A percentile compares a stretch with the other conserved stretches of the same genome.
These are phyloP conservation scores for Talaromyces amestolkiae DNA, from an alignment of 2,329 filamentous ascomycete genomes.

Conservation along the genomic window DNA sequence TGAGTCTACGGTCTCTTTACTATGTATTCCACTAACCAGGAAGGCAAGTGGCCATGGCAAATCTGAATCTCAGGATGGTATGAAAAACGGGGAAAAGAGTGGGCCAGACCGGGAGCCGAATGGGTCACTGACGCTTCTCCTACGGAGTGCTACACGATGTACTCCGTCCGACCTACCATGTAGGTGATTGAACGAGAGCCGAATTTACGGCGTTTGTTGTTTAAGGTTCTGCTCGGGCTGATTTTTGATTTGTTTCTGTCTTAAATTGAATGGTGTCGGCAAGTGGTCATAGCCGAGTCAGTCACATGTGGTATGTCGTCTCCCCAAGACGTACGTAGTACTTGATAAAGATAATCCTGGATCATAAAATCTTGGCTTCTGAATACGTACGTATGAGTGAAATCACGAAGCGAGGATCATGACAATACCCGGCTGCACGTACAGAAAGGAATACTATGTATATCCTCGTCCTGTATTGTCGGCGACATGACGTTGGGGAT, in stretches of 20 bases:
- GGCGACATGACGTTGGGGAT: constrained; percentile 10
- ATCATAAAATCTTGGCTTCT: not conserved
- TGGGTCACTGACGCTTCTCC: constrained; percentile 1
- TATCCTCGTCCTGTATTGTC: not conserved
- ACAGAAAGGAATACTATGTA: not conserved
- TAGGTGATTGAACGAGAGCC: not conserved
- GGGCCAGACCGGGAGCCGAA: constrained; percentile 1
- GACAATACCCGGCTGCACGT: not conserved
- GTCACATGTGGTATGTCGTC: not conserved
- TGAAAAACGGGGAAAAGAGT: constrained; percentile 7
- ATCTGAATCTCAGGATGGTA: not conserved
- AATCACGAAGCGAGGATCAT: not conserved
- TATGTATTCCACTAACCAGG: not conserved
- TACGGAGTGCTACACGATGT: not conserved
- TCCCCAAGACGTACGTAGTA: not conserved
- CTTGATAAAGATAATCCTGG: no score
- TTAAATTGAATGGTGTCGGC: not conserved
- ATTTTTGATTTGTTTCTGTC: not conserved
- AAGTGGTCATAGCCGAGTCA: not conserved
- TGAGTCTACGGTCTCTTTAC: not conserved
- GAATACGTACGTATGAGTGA: not conserved
- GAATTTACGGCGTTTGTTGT: not conserved
- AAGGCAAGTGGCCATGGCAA: not conserved
- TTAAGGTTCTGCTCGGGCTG: not conserved
- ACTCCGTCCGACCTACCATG: not conserved